Conservation (phyloP, 2,329 filamentous ascomycete species). For the Lecanoromycetidae sp. region DNA sequence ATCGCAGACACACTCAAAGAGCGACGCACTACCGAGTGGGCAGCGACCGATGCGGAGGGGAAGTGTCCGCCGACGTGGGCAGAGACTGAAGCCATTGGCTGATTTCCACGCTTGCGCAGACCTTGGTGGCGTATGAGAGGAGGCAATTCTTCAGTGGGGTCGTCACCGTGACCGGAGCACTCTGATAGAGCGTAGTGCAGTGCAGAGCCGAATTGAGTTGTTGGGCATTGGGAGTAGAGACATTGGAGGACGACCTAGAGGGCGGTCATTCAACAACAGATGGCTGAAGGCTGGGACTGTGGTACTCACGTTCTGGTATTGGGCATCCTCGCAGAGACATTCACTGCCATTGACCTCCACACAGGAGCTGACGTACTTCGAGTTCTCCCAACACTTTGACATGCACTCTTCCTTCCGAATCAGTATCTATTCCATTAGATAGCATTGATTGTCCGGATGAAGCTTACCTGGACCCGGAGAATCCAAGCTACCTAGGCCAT, state of each 20-base stretch:
- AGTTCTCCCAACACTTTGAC: slow-evolving; percentile 27
- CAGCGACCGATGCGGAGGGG: slow-evolving; percentile 7
- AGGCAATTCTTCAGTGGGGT: slow-evolving; percentile 18
- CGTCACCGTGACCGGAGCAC: slow-evolving; percentile 20
- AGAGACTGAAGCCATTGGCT: neutral
- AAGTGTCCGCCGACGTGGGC: neutral
- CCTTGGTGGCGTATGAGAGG: slow-evolving; percentile 22
- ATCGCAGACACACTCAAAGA: slow-evolving; percentile 8
- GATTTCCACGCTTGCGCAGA: slow-evolving; percentile 22
- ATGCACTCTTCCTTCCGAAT: slow-evolving; percentile 21
- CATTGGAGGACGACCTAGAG: slow-evolving; percentile 26
- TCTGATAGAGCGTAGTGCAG: slow-evolving; percentile 25
- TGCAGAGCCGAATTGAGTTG: slow-evolving; percentile 24
- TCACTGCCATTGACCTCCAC: slow-evolving; percentile 14
- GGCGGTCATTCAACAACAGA: slow-evolving; percentile 1
- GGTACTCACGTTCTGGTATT: slow-evolving; percentile 25
- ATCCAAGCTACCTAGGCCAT: too few relatives aligned
- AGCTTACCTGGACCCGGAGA: slow-evolving; percentile 1
- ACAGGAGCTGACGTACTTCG: slow-evolving; percentile 26
- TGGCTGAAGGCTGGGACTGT: neutral
- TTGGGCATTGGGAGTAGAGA: slow-evolving; percentile 29
- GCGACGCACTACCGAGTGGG: slow-evolving; percentile 13
- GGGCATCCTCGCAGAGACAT: slow-evolving; percentile 25
- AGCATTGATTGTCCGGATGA: neutral
- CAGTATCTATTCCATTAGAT: neutral